A percentile compares a stretch with the other conserved stretches of the same genome.
phyloP scores from a whole-genome alignment of 2,329 filamentous ascomycete genomes.

The Phaeosphaeria sp. region DNA sequence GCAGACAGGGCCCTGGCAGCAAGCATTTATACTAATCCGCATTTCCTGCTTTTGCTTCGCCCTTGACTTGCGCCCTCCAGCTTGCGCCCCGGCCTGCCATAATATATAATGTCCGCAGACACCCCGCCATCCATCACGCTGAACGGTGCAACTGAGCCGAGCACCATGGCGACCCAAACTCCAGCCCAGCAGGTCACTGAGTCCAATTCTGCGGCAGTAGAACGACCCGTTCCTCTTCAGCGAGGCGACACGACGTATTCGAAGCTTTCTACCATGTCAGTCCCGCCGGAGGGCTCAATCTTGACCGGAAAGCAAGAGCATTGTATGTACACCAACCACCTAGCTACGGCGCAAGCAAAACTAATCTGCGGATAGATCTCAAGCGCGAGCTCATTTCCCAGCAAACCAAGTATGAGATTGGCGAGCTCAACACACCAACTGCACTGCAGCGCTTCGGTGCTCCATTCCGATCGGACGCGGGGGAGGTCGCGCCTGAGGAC shows the following conservation, averaged over 20 bases:
- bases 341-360: neutral
- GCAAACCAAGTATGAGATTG: conserved; percentile 89
- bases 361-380: conserved; percentile 67
- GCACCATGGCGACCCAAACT: conserved; percentile 36
- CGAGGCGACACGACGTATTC: conserved; percentile 44
- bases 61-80: conserved; percentile 1
- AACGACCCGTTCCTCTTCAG: conserved; percentile 25
- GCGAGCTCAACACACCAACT: conserved; percentile 91
- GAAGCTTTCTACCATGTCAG: conserved; percentile 52
- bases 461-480: conserved; percentile 89
- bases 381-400: conserved; percentile 93
- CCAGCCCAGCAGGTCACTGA: conserved; percentile 26
- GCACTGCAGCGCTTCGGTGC: conserved; percentile 94
- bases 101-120: conserved; percentile 34
- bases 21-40: neutral
- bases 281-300: conserved; percentile 63
- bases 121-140: conserved; percentile 40
- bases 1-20: neutral
- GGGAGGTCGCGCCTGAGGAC: conserved; percentile 90
- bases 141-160: conserved; percentile 41
- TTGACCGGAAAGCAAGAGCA: conserved; percentile 98
- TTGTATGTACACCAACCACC: conserved; percentile 63
- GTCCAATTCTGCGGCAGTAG: conserved; percentile 8
- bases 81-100: conserved; percentile 8
- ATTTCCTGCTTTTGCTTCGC: neutral